Percentiles rank a stretch among this genome's conserved stretches.
Conservation (phyloP, 2,329 filamentous ascomycete genomes). For the Diplocarpon rosae region DNA sequence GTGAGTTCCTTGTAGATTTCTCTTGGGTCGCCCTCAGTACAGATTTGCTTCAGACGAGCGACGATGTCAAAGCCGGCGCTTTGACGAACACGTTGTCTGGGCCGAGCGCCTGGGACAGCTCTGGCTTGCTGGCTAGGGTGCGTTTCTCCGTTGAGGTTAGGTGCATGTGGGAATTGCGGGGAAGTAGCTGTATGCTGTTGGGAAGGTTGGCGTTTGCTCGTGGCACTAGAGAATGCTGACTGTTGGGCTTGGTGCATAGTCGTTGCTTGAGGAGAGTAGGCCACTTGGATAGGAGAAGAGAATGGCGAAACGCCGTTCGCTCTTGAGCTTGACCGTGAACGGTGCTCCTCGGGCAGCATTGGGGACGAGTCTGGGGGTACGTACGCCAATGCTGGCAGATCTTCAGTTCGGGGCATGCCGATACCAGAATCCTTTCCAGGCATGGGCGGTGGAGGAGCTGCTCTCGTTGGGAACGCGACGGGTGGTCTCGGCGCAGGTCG, state of each 20-base stretch:
- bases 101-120: conserved; percentile 47
- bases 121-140: conserved; percentile 27
- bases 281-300: conserved; percentile 16
- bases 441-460: conserved; percentile 46
- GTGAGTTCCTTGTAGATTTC: conserved; percentile 77
- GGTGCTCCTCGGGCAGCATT: conserved; percentile 56
- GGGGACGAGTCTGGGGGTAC: conserved; percentile 28
- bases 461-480: conserved; percentile 48
- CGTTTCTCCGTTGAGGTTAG: conserved; percentile 30
- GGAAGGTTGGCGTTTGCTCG: conserved; percentile 59
- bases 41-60: conserved; percentile 75
- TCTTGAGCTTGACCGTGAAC: conserved; percentile 58
- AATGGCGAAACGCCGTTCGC: conserved; percentile 38
- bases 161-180: conserved; percentile 2
- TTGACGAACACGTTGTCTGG: conserved; percentile 67
- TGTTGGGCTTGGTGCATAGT: conserved; percentile 62
- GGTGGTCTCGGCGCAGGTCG: conserved; percentile 86
- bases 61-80: conserved; percentile 76
- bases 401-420: conserved; percentile 48
- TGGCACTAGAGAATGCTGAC: conserved; percentile 56
- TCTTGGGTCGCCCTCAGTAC: conserved; percentile 79
- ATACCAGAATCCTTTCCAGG: conserved; percentile 52
- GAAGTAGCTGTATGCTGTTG: conserved; percentile 9
- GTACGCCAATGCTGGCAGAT: conserved; percentile 31
- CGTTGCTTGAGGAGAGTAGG: conserved; percentile 33